These are phyloP conservation scores for Hemisphaericaspora lyxosophila DNA, from an alignment of 1,139 yeast species.

Conservation along the genomic window DNA sequence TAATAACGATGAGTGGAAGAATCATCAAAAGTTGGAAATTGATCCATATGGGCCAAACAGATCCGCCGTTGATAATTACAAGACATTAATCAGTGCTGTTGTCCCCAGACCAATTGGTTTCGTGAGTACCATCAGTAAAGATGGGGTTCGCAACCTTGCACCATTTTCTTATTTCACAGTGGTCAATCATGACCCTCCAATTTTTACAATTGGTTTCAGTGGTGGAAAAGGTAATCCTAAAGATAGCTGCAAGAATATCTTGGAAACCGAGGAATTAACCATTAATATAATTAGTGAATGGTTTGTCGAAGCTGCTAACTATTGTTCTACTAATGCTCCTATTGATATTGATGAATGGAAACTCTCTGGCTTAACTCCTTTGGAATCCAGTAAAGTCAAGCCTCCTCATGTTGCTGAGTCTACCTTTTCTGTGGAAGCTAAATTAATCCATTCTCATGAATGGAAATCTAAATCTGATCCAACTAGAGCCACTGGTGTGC, in stretches of 20 bases:
- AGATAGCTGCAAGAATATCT: conserved; percentile 50
- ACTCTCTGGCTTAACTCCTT: conserved; percentile 53
- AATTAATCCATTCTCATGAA: conserved; percentile 43
- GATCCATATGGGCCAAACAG: conserved; percentile 52
- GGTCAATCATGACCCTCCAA: conserved; percentile 57
- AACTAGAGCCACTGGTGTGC: conserved; percentile 36
- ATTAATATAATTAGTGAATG: conserved; percentile 62
- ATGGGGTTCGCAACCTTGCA: conserved; percentile 52
- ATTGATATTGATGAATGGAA: conserved; percentile 54
- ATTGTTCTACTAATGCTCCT: conserved; percentile 49
- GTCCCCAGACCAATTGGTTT: conserved; percentile 64
- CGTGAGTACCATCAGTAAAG: conserved; percentile 43
- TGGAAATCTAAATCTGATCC: conserved; percentile 45
- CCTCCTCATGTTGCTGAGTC: conserved; percentile 62
- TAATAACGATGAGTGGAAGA: conserved; percentile 40
- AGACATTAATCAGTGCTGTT: conserved; percentile 48
- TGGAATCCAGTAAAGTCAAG: conserved; percentile 42
- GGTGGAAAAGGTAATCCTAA: conserved; percentile 40
- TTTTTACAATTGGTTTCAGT: conserved; percentile 51
- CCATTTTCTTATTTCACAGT: conserved; percentile 59
- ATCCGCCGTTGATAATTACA: conserved; percentile 47
- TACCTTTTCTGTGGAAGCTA: conserved; percentile 60
- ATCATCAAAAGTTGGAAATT: conserved; percentile 43
- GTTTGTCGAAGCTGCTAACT: conserved; percentile 65
- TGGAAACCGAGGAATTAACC: conserved; percentile 56